Evolutionary conservation across 345 rosid species (phyloP), one percentile per base, ranked within the genome.

Genomic region (Citrus hindsii): DNA sequence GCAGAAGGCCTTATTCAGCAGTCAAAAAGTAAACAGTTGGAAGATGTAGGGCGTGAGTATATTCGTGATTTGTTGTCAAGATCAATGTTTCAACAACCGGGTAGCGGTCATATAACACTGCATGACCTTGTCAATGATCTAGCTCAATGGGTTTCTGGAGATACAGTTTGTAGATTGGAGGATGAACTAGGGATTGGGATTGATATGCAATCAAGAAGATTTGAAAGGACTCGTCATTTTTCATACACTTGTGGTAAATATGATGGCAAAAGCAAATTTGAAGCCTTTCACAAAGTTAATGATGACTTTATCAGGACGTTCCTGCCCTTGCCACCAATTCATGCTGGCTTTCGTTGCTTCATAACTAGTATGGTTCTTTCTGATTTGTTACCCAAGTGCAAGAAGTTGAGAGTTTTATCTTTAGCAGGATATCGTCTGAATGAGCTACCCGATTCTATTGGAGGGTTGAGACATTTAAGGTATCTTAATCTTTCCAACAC

Each of bases 51-150:
- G 7, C 16, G 12, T 40, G 28, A 48, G 13, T 77, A 58, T 76
- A 71, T 82, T 1, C 4, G n/a, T 6, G 32, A 59, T n/a, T 51
- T 79, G 12, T 2, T 55, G 2, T 53, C 38, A 42, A 69, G 80
- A 35, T 82, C 82, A 1, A 25, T 79, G 7, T 71, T 82, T 8
- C 68, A 58, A 38, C 59, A 24, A 5, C 16, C 13, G 0, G 30
- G 9, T 14, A 19, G 51, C 4, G 51, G 51, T 13, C 51, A 13
- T 3, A 51, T 25, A 10, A 4, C 14, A 2, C 0, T 82, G 77
- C 82, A 79, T 79, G 77, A 81, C 60, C 40, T 77, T 21, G 60
- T 81, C 33, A 55, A 82, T n/a, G 74, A 74, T 51, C 56, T 63
- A 19, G 76, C 77, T 35, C 28, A 1, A 0, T 27, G 27, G 24